Percentiles rank a stretch among this genome's conserved stretches.
Conservation (phyloP, 1,139 yeast genomes). For the Candida sanyaensis region DNA sequence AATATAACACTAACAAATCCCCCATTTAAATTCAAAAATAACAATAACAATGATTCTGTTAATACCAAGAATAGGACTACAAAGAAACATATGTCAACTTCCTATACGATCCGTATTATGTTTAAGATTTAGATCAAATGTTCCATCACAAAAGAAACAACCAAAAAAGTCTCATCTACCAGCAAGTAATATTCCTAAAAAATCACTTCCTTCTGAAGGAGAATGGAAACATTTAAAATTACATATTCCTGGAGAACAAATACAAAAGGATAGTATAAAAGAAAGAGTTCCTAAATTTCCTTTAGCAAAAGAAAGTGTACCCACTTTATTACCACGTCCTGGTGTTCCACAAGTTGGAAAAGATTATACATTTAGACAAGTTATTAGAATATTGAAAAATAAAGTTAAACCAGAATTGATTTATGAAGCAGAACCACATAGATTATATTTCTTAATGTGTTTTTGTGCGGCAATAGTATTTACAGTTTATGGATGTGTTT, state of each 20-base stretch:
- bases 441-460: constrained; percentile 70
- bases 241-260: constrained; percentile 63
- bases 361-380: constrained; percentile 58
- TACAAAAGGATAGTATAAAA: constrained; percentile 46
- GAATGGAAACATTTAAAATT: constrained; percentile 50
- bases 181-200: constrained; percentile 24
- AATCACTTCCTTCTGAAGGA: constrained; percentile 33
- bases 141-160: constrained; percentile 20
- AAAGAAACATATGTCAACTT: not conserved
- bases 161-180: constrained; percentile 7
- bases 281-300: constrained; percentile 67
- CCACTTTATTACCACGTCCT: constrained; percentile 71
- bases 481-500: constrained; percentile 64
- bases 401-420: constrained; percentile 70
- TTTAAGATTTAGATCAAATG: constrained; percentile 25
- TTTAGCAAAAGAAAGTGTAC: constrained; percentile 63
- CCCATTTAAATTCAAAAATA: not conserved
- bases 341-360: constrained; percentile 73
- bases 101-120: not conserved
- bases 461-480: constrained; percentile 70
- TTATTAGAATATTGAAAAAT: constrained; percentile 58
- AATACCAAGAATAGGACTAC: constrained; percentile 4
- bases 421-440: constrained; percentile 83
- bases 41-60: not conserved
- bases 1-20: not conserved